A percentile compares a stretch with the other conserved stretches of the same genome.
phyloP scores from a whole-genome alignment of 352 stramenopile genomes.

The Phytopythium aichiense region DNA sequence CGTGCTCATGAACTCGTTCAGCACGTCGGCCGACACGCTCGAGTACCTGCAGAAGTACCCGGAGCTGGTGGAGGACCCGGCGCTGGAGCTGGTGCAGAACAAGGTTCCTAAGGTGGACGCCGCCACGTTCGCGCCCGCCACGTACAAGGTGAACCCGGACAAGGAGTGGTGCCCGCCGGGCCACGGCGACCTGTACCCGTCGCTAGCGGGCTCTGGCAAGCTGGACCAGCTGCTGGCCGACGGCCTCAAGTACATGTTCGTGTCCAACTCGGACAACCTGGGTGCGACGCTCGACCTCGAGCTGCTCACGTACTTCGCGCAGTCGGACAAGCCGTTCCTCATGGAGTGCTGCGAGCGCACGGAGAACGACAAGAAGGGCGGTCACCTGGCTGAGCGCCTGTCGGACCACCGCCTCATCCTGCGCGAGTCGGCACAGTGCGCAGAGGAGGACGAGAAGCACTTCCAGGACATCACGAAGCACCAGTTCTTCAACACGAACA shows the following conservation, averaged over 20 bases:
- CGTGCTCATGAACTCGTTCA: conserved; percentile 90
- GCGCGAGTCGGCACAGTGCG: conserved; percentile 89
- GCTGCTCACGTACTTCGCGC: conserved; percentile 85
- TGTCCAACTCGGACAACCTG: conserved; percentile 89
- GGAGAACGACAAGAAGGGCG: conserved; percentile 99
- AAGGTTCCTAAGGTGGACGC: conserved; percentile 97
- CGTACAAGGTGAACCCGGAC: conserved; percentile 47
- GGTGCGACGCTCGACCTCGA: conserved; percentile 80
- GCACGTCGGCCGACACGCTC: conserved; percentile 79
- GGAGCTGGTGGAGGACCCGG: conserved; percentile 91
- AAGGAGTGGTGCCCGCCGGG: conserved; percentile 88
- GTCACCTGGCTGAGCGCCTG: conserved; percentile 91
- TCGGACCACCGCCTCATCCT: conserved; percentile 95
- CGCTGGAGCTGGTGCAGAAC: conserved; percentile 98
- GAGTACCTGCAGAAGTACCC: conserved; percentile 88
- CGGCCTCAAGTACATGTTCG: conserved; percentile 89
- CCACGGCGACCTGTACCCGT: conserved; percentile 84
- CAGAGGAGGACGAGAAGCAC: conserved; percentile 69
- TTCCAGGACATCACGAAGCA: conserved; percentile 90
- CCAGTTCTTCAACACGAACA: conserved; percentile 90
- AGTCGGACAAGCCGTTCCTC: conserved; percentile 87
- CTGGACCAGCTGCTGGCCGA: conserved; percentile 82
- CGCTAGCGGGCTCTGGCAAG: conserved; percentile 79
- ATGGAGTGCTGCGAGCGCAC: conserved; percentile 98
- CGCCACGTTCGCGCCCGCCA: conserved; percentile 70